Evolutionary conservation across 1,284 basidiomycete genomes (phyloP), one percentile per base, ranked within the genome.

Genomic region (Inonotus obliquus): DNA sequence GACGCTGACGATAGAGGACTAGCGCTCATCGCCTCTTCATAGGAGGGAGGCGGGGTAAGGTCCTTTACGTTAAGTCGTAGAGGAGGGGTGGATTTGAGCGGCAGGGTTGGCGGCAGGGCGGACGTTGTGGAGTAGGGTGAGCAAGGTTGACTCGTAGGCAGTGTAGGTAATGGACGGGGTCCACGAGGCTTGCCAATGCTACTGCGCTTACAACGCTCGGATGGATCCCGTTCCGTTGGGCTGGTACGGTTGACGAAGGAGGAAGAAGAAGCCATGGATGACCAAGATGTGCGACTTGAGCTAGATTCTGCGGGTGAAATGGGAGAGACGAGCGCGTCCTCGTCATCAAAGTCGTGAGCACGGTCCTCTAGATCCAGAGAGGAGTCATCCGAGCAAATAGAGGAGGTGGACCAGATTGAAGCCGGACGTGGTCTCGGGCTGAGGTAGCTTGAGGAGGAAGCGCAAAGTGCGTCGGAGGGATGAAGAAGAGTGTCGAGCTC

Each of bases 301-400:
- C 41, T 49, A 2, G 59, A 57, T 41, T 64, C 63, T 23, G 58
- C 62, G 23, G 59, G 63, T n/a, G 59, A 64, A 47, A 61, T 27
- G 45, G 59, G 59, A 17, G 59, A 57, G 13, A 32, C 41, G 32
- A 63, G 59, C n/a, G 29, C 19, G 29, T 62, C 53, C 32, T 60
- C 59, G 25, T 60, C 59, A 29, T 56, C 57, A 35, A 62, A 52
- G 35, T 49, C 54, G 44, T 47, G 37, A 7, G 38, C 32, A 32
- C 41, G 44, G 53, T 60, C 62, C 27, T 57, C 60, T 29, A 38
- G 54, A 29, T 52, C 58, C 39, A 53, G 44, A 27, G 39, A 49
- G 17, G 62, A 63, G 27, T 56, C 58, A 37, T 63, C 54, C 1
- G 62, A 63, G 62, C 59, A 63, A 23, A 60, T 57, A 14, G 62